These are phyloP conservation scores for Parastagonospora avenae DNA, from an alignment of 2,329 filamentous ascomycete species.

Conservation along the genomic window DNA sequence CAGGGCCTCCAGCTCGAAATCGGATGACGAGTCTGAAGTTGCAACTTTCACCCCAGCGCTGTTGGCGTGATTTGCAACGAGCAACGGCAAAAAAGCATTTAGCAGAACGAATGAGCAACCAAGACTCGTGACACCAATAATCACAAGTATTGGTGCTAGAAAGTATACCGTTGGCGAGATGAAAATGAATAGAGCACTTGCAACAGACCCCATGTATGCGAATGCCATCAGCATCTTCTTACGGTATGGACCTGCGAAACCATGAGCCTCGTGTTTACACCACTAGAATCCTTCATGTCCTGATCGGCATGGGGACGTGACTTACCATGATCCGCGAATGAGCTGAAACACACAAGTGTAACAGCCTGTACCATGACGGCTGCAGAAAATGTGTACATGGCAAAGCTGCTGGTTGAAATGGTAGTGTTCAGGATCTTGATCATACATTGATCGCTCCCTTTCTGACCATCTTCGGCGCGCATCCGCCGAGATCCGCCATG, in stretches of 20 bases:
- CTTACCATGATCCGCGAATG: conserved; percentile 87
- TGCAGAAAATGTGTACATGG: conserved; percentile 92
- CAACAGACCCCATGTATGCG: conserved; percentile 75
- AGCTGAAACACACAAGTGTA: conserved; percentile 91
- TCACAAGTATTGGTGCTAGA: conserved; percentile 77
- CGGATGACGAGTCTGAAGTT: conserved; percentile 17
- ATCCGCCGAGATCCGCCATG: conserved; percentile 43
- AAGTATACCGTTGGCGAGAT: conserved; percentile 76
- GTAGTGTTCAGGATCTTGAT: conserved; percentile 77
- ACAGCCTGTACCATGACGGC: conserved; percentile 85
- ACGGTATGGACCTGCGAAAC: conserved; percentile 62
- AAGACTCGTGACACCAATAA: conserved; percentile 86
- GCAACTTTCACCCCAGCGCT: conserved; percentile 9
- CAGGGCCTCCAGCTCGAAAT: conserved; percentile 36
- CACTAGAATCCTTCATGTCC: not conserved
- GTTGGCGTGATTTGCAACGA: conserved; percentile 80
- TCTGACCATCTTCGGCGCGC: conserved; percentile 13
- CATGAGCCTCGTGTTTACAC: not conserved
- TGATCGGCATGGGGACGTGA: not conserved
- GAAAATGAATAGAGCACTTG: conserved; percentile 82
- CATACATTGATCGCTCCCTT: conserved; percentile 67
- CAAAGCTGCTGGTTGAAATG: conserved; percentile 90
- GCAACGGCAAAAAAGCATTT: conserved; percentile 87
- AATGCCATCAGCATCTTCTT: conserved; percentile 84
- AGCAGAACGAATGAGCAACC: conserved; percentile 95